A percentile compares a stretch with the other conserved stretches of the same genome.
Conservation (phyloP, 768 basidiomycete genomes). For the Cystobasidium ongulense region DNA sequence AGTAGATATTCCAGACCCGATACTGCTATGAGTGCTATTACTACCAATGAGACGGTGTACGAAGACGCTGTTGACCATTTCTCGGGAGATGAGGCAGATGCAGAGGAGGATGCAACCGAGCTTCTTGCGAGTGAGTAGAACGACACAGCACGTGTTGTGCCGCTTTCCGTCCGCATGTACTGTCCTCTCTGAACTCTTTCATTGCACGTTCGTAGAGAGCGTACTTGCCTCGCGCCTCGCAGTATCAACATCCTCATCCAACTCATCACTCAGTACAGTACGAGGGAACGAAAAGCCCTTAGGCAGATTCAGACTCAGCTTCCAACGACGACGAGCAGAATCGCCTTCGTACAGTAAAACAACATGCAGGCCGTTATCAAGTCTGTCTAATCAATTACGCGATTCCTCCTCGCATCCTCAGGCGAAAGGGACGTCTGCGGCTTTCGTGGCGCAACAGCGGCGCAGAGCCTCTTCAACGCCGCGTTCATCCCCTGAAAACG, state of each 20-base stretch:
- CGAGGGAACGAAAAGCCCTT: not conserved
- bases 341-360: not conserved
- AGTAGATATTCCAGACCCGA: conserved; percentile 3
- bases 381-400: not conserved
- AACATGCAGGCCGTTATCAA: not conserved
- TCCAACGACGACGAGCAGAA: not conserved
- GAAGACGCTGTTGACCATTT: conserved; percentile 16
- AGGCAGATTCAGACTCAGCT: not conserved
- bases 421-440: not conserved
- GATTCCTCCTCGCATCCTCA: not conserved
- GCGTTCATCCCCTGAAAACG: not conserved
- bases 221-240: not conserved
- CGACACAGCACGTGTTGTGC: not conserved
- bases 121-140: not conserved
- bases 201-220: not conserved
- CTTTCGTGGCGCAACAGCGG: not conserved
- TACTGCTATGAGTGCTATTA: not conserved
- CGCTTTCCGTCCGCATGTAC: not conserved
- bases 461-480: not conserved
- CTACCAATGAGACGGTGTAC: conserved; percentile 2
- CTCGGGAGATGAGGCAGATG: not conserved
- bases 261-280: not conserved
- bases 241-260: not conserved
- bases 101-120: conserved; percentile 8
- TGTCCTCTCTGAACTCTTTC: not conserved